A percentile compares a stretch with the other conserved stretches of the same genome.
Evolutionary conservation across 805 yeast genomes (phyloP).

Genomic region (Sugiyamaella smithiae): DNA sequence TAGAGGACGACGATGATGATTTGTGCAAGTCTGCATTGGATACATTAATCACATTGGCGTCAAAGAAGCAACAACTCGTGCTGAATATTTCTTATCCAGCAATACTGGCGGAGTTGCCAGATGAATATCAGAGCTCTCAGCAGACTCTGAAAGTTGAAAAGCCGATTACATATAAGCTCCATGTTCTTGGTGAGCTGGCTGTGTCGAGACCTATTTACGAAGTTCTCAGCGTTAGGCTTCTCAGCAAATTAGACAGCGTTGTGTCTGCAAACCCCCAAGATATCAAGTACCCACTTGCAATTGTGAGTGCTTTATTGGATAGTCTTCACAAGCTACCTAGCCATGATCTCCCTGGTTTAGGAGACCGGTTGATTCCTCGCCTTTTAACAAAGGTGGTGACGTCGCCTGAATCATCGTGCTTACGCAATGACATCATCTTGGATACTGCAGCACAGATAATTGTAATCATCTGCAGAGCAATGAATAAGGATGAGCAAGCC

Average conservation of each 20-base stretch:
- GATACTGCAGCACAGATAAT: conserved; percentile 15
- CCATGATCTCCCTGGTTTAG: conserved; percentile 24
- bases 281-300: conserved; percentile 23
- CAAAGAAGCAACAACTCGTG: conserved; percentile 38
- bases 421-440: conserved; percentile 9
- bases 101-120: conserved; percentile 50
- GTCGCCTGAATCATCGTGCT: conserved; percentile 4
- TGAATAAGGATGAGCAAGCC: conserved; percentile 1
- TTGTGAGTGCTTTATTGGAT: conserved; percentile 30
- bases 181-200: conserved; percentile 34
- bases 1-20: conserved; percentile 50
- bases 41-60: conserved; percentile 52
- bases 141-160: conserved; percentile 9
- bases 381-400: conserved; percentile 19
- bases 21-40: conserved; percentile 53
- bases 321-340: conserved; percentile 26
- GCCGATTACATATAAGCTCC: conserved; percentile 29
- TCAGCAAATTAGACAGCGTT: conserved; percentile 32
- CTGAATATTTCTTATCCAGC: conserved; percentile 52
- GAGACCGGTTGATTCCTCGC: conserved; percentile 23
- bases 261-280: conserved; percentile 11
- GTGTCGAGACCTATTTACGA: conserved; percentile 38
- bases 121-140: conserved; percentile 29
- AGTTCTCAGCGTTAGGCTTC: conserved; percentile 38
- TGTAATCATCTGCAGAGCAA: conserved; percentile 6